These are phyloP conservation scores for Trichoderma sp. DNA, from an alignment of 2,329 filamentous ascomycete genomes.

Conservation along the genomic window DNA sequence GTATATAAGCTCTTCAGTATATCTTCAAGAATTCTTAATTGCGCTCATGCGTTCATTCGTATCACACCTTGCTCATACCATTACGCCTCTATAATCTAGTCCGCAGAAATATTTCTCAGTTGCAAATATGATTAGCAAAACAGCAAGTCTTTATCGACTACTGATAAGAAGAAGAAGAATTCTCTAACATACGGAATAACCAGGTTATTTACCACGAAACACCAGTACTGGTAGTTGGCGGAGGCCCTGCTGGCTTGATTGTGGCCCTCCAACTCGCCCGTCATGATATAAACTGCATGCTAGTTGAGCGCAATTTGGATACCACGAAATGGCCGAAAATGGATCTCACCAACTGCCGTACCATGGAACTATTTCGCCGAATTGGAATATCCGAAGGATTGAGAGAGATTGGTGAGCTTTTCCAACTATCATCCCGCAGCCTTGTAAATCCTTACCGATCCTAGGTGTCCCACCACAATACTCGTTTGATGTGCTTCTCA, in stretches of 20 bases:
- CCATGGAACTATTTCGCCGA: constrained; percentile 9
- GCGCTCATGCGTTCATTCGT: neutral
- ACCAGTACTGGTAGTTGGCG: neutral
- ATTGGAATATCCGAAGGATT: neutral
- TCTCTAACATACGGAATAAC: neutral
- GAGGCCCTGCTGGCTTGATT: constrained; percentile 1
- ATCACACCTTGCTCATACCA: too few species aligned
- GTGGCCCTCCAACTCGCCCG: constrained; percentile 1
- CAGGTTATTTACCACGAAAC: neutral
- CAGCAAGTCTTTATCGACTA: neutral
- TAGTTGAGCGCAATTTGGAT: constrained; percentile 9
- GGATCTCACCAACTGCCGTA: constrained; percentile 10
- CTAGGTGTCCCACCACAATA: neutral
- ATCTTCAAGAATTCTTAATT: too few species aligned
- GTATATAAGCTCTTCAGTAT: neutral
- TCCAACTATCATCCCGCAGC: too few species aligned
- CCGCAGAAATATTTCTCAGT: neutral
- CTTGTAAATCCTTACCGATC: neutral
- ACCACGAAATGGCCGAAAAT: constrained; percentile 17
- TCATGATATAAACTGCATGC: neutral
- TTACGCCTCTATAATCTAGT: neutral
- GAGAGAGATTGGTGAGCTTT: neutral
- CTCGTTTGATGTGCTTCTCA: neutral
- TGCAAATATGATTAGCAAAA: neutral
- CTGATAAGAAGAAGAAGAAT: too few species aligned